Evolutionary conservation across 1,284 basidiomycete genomes (phyloP).

Genomic region (Paramarasmius palmivorus): DNA sequence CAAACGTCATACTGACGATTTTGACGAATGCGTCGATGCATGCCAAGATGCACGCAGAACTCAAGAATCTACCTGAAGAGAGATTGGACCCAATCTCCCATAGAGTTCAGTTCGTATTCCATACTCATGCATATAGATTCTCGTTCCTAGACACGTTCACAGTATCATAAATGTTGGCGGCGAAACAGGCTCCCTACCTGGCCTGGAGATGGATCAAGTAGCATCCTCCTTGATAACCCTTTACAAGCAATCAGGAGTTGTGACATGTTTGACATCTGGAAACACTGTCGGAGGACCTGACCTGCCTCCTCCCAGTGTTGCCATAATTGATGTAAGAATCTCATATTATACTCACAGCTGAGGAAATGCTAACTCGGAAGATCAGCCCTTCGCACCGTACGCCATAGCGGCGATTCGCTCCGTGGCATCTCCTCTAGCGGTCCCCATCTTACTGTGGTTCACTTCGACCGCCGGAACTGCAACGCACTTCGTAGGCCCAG

Average conservation of each 20-base stretch:
- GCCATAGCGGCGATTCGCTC: slow-evolving; percentile 3
- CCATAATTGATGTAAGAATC: background rate
- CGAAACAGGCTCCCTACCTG: too few relatives aligned
- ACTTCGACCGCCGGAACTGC: slow-evolving; percentile 1
- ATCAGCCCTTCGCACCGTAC: slow-evolving; percentile 8
- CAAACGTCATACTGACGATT: background rate
- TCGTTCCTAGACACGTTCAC: background rate
- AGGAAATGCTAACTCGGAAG: too few relatives aligned
- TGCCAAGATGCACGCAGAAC: background rate
- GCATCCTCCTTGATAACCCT: background rate
- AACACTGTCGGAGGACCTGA: background rate
- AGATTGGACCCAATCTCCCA: background rate
- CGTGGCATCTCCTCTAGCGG: background rate
- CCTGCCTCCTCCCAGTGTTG: background rate
- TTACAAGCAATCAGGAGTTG: background rate
- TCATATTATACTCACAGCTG: background rate
- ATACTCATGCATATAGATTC: too few relatives aligned
- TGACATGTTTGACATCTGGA: background rate
- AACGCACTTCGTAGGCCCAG: slow-evolving; percentile 2
- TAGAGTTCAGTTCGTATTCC: background rate
- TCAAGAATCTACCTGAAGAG: background rate
- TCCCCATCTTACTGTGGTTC: slow-evolving; percentile 12
- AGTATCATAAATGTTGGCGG: background rate
- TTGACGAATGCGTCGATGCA: background rate
- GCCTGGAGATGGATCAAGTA: background rate